Evolutionary conservation across 2,329 filamentous ascomycete genomes (phyloP).

Genomic region (Trichoderma brevicompactum): DNA sequence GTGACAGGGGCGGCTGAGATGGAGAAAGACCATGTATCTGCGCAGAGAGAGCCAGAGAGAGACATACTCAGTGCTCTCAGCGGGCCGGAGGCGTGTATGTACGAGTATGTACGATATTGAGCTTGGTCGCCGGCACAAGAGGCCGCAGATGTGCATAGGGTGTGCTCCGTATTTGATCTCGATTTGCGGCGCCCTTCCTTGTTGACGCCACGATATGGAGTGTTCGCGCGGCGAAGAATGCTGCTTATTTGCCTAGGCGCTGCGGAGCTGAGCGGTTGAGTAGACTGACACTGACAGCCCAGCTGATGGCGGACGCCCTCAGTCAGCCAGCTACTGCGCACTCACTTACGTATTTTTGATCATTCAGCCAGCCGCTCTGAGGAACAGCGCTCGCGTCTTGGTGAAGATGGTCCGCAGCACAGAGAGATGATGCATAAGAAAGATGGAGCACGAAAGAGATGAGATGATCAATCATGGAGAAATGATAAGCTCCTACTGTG

Average conservation of each 20-base stretch:
- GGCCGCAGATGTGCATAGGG: constrained; percentile 21
- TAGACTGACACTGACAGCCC: constrained; percentile 21
- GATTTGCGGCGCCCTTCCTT: constrained; percentile 21
- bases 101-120: constrained; percentile 12
- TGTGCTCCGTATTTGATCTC: constrained; percentile 22
- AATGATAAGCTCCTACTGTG: background rate
- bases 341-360: background rate
- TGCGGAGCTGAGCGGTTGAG: constrained; percentile 20
- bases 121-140: constrained; percentile 11
- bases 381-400: background rate
- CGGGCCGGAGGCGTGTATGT: constrained; percentile 10
- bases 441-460: constrained; percentile 25
- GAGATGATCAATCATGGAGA: constrained; percentile 17
- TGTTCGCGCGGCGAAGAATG: constrained; percentile 22
- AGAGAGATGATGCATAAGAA: constrained; percentile 20
- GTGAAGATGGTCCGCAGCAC: background rate
- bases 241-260: constrained; percentile 15
- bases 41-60: background rate
- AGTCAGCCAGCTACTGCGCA: constrained; percentile 5
- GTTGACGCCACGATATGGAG: constrained; percentile 27
- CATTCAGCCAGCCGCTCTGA: background rate
- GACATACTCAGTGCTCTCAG: background rate
- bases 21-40: constrained; percentile 7
- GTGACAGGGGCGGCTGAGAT: constrained; percentile 25
- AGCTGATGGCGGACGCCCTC: constrained; percentile 13